Evolutionary conservation across 1,284 basidiomycete genomes (phyloP).

Genomic region (Leccinum subfulvum): DNA sequence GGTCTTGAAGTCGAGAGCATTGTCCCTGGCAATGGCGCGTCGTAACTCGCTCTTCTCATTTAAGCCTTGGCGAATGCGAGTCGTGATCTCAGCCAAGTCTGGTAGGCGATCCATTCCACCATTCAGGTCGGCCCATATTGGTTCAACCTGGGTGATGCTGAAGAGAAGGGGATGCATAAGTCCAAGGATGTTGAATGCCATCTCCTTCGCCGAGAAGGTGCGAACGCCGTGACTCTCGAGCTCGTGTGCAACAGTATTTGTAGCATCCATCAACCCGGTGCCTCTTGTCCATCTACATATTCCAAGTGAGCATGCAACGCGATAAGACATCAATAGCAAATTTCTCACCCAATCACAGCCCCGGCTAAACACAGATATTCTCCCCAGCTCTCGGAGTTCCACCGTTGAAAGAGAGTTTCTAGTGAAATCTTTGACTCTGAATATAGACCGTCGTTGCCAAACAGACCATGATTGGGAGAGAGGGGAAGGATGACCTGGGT

Average conservation of each 20-base stretch:
- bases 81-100: conserved; percentile 90
- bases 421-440: conserved; percentile 98
- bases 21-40: conserved; percentile 91
- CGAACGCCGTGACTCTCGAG: conserved; percentile 92
- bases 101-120: conserved; percentile 97
- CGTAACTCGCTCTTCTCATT: conserved; percentile 87
- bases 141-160: conserved; percentile 99
- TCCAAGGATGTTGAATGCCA: conserved; percentile 99
- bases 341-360: conserved; percentile 87
- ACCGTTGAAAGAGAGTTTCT: conserved; percentile 96
- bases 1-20: conserved; percentile 91
- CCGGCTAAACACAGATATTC: conserved; percentile 98
- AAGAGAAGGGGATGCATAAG: conserved; percentile 99
- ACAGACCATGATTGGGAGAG: conserved; percentile 96
- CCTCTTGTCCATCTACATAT: conserved; percentile 85
- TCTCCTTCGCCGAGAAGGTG: conserved; percentile 98
- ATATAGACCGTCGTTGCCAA: conserved; percentile 97
- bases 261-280: conserved; percentile 96
- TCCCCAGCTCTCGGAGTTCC: conserved; percentile 98
- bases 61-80: conserved; percentile 78
- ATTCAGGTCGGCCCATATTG: conserved; percentile 97
- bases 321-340: conserved; percentile 5
- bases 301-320: conserved; percentile 14
- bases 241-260: conserved; percentile 93
- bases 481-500: conserved; percentile 97